Conservation (phyloP, 2,329 filamentous ascomycete species). For the Drechslera avenae region DNA sequence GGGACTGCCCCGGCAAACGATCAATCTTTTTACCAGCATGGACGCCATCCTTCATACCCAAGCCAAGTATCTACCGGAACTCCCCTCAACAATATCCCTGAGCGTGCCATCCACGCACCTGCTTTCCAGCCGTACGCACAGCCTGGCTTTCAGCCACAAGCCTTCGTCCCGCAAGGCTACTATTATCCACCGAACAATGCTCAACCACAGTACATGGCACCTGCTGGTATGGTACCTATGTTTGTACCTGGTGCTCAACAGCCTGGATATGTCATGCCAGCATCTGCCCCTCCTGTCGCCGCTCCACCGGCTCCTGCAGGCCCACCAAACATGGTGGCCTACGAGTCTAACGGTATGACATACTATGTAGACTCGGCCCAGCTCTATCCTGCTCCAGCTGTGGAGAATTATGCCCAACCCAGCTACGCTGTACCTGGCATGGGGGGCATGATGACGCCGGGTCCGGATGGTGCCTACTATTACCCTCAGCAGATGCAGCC, state of each 20-base stretch:
- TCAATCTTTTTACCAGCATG: slow-evolving; percentile 62
- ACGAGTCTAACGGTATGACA: slow-evolving; percentile 94
- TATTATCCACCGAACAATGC: slow-evolving; percentile 63
- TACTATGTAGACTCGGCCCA: slow-evolving; percentile 90
- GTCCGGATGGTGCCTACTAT: slow-evolving; percentile 61
- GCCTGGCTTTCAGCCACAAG: slow-evolving; percentile 58
- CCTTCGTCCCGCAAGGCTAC: slow-evolving; percentile 55
- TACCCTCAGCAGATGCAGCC: slow-evolving; percentile 60
- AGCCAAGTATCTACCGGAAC: slow-evolving; percentile 75
- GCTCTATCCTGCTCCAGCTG: slow-evolving; percentile 57
- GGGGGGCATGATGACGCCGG: slow-evolving; percentile 77
- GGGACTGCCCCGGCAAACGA: slow-evolving; percentile 59
- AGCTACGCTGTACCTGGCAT: slow-evolving; percentile 67
- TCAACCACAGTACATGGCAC: slow-evolving; percentile 52
- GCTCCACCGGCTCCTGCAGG: slow-evolving; percentile 38
- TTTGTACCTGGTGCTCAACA: slow-evolving; percentile 64
- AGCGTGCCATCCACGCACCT: slow-evolving; percentile 86
- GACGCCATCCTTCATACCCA: slow-evolving; percentile 70
- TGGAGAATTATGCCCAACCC: slow-evolving; percentile 49
- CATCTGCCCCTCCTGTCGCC: slow-evolving; percentile 42
- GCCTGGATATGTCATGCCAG: slow-evolving; percentile 50
- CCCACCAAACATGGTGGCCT: slow-evolving; percentile 68
- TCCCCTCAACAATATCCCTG: slow-evolving; percentile 88
- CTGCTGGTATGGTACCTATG: slow-evolving; percentile 56
- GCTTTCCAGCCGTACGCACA: slow-evolving; percentile 75